phyloP scores from a whole-genome alignment of 1,284 basidiomycete genomes.

The Puccinia hordei region DNA sequence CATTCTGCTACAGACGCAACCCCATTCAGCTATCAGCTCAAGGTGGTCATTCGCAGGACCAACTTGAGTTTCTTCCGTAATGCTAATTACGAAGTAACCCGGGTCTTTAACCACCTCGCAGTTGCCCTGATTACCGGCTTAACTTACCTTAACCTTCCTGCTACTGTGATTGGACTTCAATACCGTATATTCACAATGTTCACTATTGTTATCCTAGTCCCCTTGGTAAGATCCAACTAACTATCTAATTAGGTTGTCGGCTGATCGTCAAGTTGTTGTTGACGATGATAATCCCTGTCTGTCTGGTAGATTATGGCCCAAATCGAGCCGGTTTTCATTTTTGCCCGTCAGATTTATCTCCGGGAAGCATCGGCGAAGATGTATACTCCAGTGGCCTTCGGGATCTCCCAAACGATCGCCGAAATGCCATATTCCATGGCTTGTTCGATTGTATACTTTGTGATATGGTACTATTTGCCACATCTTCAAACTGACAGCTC shows the following conservation, averaged over 20 bases:
- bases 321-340: conserved; percentile 82
- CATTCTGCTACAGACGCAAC: no score
- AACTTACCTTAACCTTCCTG: no score
- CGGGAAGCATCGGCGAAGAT: conserved; percentile 65
- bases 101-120: no score
- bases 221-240: conserved; percentile 49
- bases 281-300: conserved; percentile 64
- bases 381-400: conserved; percentile 78
- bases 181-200: conserved; percentile 76
- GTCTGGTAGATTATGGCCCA: conserved; percentile 67
- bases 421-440: no score
- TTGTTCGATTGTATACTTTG: conserved; percentile 77
- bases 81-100: no score
- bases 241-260: neutral
- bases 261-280: conserved; percentile 1
- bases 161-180: conserved; percentile 72
- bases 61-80: no score
- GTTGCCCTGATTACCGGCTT: no score
- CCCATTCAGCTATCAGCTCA: no score
- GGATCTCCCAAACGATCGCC: conserved; percentile 76
- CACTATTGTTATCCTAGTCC: conserved; percentile 57
- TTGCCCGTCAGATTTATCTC: no score
- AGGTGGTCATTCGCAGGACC: no score
- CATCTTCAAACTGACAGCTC: conserved; percentile 63
- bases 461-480: conserved; percentile 65